These are phyloP conservation scores for Strigomonas oncopelti DNA, from an alignment of 208 protist species.

Conservation along the genomic window DNA sequence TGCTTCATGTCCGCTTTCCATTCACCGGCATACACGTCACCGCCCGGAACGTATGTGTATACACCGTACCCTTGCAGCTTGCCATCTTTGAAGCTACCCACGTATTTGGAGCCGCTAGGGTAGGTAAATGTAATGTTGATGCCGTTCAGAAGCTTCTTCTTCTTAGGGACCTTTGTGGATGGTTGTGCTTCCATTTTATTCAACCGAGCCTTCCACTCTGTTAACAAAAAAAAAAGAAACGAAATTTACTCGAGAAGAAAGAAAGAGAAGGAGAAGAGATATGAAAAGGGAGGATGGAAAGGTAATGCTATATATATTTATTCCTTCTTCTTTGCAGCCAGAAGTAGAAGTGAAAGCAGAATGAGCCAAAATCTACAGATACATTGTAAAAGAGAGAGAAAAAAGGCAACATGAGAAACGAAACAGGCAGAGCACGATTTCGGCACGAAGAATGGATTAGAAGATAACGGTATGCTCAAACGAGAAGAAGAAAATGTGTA, in stretches of 20 bases:
- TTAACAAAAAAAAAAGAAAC: background rate
- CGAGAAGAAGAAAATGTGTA: too few relatives aligned
- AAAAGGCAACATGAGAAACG: too few relatives aligned
- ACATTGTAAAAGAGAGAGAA: too few relatives aligned
- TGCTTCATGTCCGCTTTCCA: conserved; percentile 66
- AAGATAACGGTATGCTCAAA: too few relatives aligned
- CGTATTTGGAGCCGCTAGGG: conserved; percentile 50
- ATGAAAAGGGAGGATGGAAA: too few relatives aligned
- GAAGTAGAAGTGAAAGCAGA: too few relatives aligned
- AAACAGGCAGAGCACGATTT: too few relatives aligned
- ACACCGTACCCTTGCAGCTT: conserved; percentile 54
- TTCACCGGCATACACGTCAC: conserved; percentile 65
- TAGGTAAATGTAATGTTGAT: conserved; percentile 48
- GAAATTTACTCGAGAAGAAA: background rate
- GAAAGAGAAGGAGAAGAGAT: conserved; percentile 3
- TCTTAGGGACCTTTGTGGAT: conserved; percentile 18
- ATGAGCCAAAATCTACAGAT: too few relatives aligned
- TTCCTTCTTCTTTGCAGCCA: too few relatives aligned
- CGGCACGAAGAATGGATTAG: too few relatives aligned
- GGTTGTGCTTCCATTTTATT: background rate
- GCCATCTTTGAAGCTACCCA: conserved; percentile 48
- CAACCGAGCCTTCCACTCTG: background rate
- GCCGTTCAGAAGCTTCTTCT: conserved; percentile 50
- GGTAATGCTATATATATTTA: too few relatives aligned
- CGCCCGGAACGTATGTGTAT: conserved; percentile 47